phyloP scores from a whole-genome alignment of 2,329 filamentous ascomycete species.

The Ophiocordyceps camponoti-leonardi region DNA sequence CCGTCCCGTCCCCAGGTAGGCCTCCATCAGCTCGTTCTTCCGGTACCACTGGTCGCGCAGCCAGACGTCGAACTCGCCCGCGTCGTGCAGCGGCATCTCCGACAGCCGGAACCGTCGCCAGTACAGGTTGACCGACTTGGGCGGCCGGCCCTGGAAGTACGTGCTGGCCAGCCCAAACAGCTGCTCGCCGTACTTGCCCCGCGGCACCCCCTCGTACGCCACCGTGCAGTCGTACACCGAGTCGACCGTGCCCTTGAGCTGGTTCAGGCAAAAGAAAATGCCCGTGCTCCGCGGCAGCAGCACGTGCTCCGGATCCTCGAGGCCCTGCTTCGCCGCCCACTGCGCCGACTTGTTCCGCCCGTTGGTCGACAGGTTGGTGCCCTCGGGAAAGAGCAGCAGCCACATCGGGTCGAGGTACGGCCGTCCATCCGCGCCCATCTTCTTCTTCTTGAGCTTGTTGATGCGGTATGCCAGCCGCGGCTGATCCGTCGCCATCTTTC shows the following conservation, averaged over 20 bases:
- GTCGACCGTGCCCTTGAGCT: conserved; percentile 57
- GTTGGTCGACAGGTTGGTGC: conserved; percentile 61
- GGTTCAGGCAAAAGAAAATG: conserved; percentile 60
- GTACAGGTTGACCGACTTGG: conserved; percentile 92
- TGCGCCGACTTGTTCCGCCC: conserved; percentile 51
- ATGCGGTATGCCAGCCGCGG: conserved; percentile 60
- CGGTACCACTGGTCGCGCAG: conserved; percentile 75
- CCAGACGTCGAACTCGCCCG: conserved; percentile 67
- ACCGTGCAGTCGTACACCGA: conserved; percentile 90
- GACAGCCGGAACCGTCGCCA: conserved; percentile 74
- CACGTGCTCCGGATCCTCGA: conserved; percentile 56
- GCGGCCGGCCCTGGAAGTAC: conserved; percentile 74
- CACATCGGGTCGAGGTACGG: conserved; percentile 65
- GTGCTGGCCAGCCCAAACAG: conserved; percentile 76
- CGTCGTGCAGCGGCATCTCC: conserved; percentile 64
- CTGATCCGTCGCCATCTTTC: conserved; percentile 71
- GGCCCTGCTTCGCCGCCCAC: conserved; percentile 62
- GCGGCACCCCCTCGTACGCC: conserved; percentile 85
- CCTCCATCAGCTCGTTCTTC: conserved; percentile 78
- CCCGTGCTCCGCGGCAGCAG: conserved; percentile 69
- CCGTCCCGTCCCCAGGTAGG: conserved; percentile 58
- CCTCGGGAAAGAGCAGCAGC: conserved; percentile 76
- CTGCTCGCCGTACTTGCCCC: conserved; percentile 73
- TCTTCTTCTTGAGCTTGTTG: conserved; percentile 44
- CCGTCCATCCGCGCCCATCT: conserved; percentile 33